These are phyloP conservation scores for Hemerocallis citrina DNA, from an alignment of 106 monocot species.

Conservation along the genomic window DNA sequence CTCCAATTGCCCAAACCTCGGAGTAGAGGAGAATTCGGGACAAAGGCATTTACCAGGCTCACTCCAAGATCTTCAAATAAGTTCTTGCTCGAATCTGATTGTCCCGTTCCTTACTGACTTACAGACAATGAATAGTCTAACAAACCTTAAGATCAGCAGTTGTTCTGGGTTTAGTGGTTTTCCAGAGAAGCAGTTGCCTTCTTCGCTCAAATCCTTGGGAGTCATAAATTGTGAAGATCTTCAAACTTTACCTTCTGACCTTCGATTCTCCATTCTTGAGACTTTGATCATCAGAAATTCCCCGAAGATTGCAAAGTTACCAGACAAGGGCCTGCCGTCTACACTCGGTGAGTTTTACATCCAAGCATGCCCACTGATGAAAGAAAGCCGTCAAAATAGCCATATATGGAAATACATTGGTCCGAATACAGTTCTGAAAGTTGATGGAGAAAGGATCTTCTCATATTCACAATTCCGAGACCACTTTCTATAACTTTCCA, in stretches of 20 bases:
- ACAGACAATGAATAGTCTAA: neutral
- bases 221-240: slow-evolving; percentile 16
- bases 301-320: slow-evolving; percentile 11
- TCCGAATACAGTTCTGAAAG: slow-evolving; percentile 11
- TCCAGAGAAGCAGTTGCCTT: slow-evolving; percentile 17
- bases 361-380: slow-evolving; percentile 17
- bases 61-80: slow-evolving; percentile 22
- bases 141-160: slow-evolving; percentile 12
- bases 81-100: slow-evolving; percentile 21
- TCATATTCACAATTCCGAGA: too few species aligned
- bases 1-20: slow-evolving; percentile 1
- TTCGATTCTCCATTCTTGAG: slow-evolving; percentile 5
- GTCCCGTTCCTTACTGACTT: slow-evolving; percentile 14
- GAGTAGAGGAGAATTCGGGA: slow-evolving; percentile 1
- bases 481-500: too few species aligned
- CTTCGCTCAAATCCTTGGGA: slow-evolving; percentile 11
- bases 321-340: slow-evolving; percentile 11
- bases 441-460: slow-evolving; percentile 6
- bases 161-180: slow-evolving; percentile 20
- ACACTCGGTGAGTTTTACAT: slow-evolving; percentile 15
- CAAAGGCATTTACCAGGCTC: slow-evolving; percentile 12
- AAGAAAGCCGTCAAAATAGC: neutral
- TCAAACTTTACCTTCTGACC: slow-evolving; percentile 11
- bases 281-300: slow-evolving; percentile 11
- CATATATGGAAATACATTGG: slow-evolving; percentile 7